Base-by-base conservation (phyloP, 1,139 yeast genomes). In the Yamadazyma conglobata region DNA sequence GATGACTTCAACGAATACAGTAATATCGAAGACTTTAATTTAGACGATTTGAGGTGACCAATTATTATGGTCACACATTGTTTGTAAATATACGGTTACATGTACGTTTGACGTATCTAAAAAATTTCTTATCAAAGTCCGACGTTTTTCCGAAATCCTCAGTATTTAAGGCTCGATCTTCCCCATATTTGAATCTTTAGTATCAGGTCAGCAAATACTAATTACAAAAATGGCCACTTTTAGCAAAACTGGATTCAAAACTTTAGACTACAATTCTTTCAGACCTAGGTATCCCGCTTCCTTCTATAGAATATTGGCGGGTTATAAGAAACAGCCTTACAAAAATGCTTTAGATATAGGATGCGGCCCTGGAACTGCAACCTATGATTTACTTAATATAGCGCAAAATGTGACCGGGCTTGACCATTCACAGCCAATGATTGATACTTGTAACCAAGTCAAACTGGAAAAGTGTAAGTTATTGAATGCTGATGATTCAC, bases 201-300 rank as follows among this genome's bases (percentile, higher is more conserved):
- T 15, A 25, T 23, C 13, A 13, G 4, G 6, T 9, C 18, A n/a
- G 10, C 12, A 19, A 4, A 12, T 14, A 10, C 24, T 17, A 8
- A 19, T 20, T 20, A 10, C 12, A 10, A 48, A 46, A 26, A 84
- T 84, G 93, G 57, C 89, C 2, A 71, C 84, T 1, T 86, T 80
- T 50, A 64, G 89, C 5, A 76, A 73, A 31, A 48, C 63, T 2
- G 63, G 67, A 12, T 86, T 78, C 58, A 70, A 77, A 37, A 68
- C 89, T 0, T 56, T 69, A 29, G 61, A 65, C 33, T 87, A 87
- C 55, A 63, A 72, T 30, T 58, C 67, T 9, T 75, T 77, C 46
- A 69, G 95, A 33, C 94, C 95, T 0, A 58, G 65, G 3, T 85
- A 84, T 44, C 86, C 88, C 0, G 45, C 54, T 0, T 49, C 64